Base-by-base conservation (phyloP, 768 basidiomycete species). In the Xerocomus brunneocitrinus region DNA sequence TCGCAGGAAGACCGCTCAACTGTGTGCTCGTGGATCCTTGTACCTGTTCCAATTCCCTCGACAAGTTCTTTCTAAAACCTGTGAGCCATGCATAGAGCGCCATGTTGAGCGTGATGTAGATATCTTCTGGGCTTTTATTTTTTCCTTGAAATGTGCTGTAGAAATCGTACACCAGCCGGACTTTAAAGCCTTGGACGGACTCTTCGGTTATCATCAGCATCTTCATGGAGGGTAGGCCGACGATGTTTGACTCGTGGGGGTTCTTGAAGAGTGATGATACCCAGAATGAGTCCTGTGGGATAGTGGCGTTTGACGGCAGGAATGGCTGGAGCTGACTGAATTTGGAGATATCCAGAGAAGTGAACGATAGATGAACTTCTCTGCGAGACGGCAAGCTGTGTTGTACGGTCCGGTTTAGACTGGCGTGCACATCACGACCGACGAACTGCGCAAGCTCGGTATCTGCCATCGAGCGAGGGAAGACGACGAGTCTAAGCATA, bases 41-140 rank as follows among this genome's bases (percentile, higher is more conserved):
- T 2, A 81, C 83, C 62, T 88, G 86, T 24, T 89, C 87, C 79
- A 92, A 81, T 64, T 91, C 91, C 50, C 85, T 74, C 13, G 83
- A 75, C 59, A 91, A 71, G 55, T 82, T 88, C 68, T 89, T 91
- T 53, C 87, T 81, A 38, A 91, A 76, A 24, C 85, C 68, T 1
- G 87, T 89, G 42, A 92, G 78, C 88, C 89, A 91, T 8, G 87
- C 81, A 62, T 91, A 91, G 2, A 91, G 73, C 0, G 85, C 79
- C 62, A 91, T 82, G 71, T 93, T 92, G 58, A 93, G 75, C 4
- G 89, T 86, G 68, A 93, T 89, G 67, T 86, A 91, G 50, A 93
- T 90, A 58, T 89, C 87, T 59, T 90, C 85, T 30, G 78, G 74
- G 47, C 81, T 79, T 58, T 75, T 72, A 68, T 74, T 72, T 25